A percentile compares a stretch with the other conserved stretches of the same genome.
phyloP scores from a whole-genome alignment of 2,329 filamentous ascomycete species.

The Penicillium sp. region DNA sequence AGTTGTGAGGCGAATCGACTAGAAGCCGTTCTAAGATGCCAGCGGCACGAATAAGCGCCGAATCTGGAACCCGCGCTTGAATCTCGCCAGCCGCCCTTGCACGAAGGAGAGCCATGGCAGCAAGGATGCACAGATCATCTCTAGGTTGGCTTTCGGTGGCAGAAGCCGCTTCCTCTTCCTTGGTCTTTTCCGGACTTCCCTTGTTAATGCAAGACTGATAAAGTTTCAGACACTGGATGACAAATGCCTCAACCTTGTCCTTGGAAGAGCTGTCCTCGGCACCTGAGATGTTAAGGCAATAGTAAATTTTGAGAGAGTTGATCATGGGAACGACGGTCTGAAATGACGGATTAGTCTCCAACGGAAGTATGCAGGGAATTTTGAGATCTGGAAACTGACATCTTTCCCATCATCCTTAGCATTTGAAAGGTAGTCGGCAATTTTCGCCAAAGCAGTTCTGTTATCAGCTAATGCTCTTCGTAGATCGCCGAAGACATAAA shows the following conservation, averaged over 20 bases:
- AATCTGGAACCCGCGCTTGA: constrained; percentile 23
- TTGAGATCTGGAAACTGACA: constrained; percentile 17
- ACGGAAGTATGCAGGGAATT: neutral
- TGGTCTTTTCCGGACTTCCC: constrained; percentile 6
- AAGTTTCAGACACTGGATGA: constrained; percentile 37
- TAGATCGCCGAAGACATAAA: constrained; percentile 48
- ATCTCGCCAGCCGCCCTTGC: constrained; percentile 22
- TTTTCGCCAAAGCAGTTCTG: constrained; percentile 24
- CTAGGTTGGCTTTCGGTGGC: constrained; percentile 44
- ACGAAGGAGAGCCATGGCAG: constrained; percentile 42
- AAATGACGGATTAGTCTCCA: constrained; percentile 4
- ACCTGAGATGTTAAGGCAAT: constrained; percentile 39
- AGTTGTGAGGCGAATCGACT: constrained; percentile 47
- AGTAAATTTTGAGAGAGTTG: constrained; percentile 46
- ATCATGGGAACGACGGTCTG: constrained; percentile 34
- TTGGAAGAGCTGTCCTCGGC: constrained; percentile 25
- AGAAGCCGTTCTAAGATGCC: constrained; percentile 42
- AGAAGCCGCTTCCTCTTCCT: constrained; percentile 21
- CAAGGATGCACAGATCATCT: constrained; percentile 45
- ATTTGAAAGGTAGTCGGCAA: constrained; percentile 27
- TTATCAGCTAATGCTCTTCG: constrained; percentile 30
- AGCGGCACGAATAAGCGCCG: constrained; percentile 37
- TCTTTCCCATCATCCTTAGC: constrained; percentile 19
- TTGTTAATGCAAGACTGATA: constrained; percentile 21
- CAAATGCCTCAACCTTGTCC: constrained; percentile 36